Evolutionary conservation across 208 protist genomes (phyloP).

Genomic region (Strigomonas culicis): DNA sequence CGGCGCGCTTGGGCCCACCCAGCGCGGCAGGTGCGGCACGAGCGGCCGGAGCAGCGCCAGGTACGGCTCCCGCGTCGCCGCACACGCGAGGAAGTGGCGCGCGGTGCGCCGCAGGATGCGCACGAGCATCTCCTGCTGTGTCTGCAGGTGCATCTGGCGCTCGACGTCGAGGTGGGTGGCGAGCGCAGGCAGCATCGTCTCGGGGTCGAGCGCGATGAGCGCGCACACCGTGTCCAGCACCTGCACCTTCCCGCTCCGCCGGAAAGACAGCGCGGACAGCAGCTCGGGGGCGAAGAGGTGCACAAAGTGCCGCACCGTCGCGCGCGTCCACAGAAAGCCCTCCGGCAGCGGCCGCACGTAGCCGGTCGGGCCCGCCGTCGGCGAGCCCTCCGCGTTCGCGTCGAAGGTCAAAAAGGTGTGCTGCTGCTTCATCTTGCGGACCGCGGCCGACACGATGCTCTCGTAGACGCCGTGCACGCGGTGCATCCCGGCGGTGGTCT

Average conservation of each 20-base stretch:
- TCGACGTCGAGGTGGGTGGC: not conserved
- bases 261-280: not conserved
- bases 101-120: not conserved
- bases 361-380: not conserved
- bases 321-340: not conserved
- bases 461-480: conserved; percentile 22
- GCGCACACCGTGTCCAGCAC: not conserved
- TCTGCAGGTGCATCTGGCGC: not conserved
- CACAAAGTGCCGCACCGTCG: not conserved
- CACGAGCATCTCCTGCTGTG: not conserved
- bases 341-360: not conserved
- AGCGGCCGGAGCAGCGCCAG: conserved; percentile 26
- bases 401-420: not conserved
- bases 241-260: not conserved
- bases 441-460: conserved; percentile 39
- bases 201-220: conserved; percentile 3
- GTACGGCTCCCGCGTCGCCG: conserved; percentile 21
- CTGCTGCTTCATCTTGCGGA: conserved; percentile 1
- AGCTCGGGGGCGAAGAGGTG: not conserved
- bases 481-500: not conserved
- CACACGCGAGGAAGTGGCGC: not conserved
- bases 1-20: conserved; percentile 31
- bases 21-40: conserved; percentile 19
- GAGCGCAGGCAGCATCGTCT: not conserved
- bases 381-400: not conserved